Evolutionary conservation across 345 rosid genomes (phyloP), one percentile per base, ranked within the genome.

Genomic region (Linum trigynum): DNA sequence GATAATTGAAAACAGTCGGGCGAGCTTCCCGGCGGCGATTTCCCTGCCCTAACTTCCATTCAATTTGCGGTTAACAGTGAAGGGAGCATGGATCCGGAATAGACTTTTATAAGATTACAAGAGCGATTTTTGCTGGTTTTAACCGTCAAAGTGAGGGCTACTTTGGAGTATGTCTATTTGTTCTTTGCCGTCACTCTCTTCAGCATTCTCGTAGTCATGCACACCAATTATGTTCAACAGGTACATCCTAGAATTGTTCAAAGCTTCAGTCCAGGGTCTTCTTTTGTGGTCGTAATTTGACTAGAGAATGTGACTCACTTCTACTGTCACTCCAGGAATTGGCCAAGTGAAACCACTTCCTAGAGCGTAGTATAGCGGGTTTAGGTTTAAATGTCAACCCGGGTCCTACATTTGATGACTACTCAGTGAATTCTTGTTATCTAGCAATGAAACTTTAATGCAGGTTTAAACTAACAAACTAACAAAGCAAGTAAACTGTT

Each of bases 201-300:
- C 68, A 85, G 84, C 68, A 85, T 95, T 69, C 99, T 95, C 41
- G 96, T 95, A 65, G 91, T 89, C 62, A 89, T 91, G 99, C 99
- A 95, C 83, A 97, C 99, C 79, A 95, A 95, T 81, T 95, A 85
- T 67, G 97, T 95, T 63, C 99, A 91, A 57, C 96, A 88, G 91
- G 99, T 94, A 23, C 38, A 23, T 23, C 32, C 32, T 23, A 0
- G 32, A 23, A 23, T 23, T 23, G 32, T 23, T 23, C 32, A 15
- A 48, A 48, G 53, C 53, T 48, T 48, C 14, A 48, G 14, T 48
- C 53, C 14, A 48, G 12, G 9, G 50, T 4, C 3, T 12, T 2
- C 37, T 38, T 38, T 58, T 23, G 7, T 11, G 17, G 16, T 57
- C 38, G 12, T 1, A 2, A 7, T 60, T 32, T 14, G 53, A n/a